Conservation (phyloP, 208 protist genomes). For the Acanthamoeba royreba region DNA sequence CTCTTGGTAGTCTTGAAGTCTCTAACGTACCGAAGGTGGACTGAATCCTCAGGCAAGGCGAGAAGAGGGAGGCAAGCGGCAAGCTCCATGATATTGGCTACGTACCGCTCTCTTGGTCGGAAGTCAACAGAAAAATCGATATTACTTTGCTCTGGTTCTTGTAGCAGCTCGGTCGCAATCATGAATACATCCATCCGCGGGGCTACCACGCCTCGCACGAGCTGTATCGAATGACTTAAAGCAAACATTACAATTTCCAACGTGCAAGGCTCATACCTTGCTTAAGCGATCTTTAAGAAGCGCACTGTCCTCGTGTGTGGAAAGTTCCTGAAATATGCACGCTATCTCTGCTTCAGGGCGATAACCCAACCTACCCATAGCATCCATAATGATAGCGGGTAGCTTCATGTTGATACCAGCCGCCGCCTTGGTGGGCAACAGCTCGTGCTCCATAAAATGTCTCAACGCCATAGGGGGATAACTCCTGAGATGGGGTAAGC, state of each 20-base stretch:
- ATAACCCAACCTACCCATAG: background rate
- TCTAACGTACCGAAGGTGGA: background rate
- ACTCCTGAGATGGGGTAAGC: background rate
- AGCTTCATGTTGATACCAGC: slow-evolving; percentile 22
- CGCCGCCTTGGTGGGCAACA: background rate
- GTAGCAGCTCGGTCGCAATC: background rate
- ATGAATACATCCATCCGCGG: background rate
- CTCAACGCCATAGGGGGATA: background rate
- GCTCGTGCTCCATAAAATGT: slow-evolving; percentile 5
- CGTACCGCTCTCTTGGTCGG: background rate
- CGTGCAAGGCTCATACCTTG: background rate
- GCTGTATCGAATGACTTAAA: background rate
- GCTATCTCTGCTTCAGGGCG: background rate
- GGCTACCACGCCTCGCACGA: background rate
- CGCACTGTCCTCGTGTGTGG: background rate
- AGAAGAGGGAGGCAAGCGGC: background rate
- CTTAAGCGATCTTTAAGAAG: background rate
- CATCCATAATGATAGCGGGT: background rate
- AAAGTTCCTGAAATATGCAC: background rate
- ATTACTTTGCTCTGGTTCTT: background rate
- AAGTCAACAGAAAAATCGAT: background rate
- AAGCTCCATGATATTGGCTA: background rate
- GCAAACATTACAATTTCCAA: background rate
- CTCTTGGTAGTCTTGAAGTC: no score
- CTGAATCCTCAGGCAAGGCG: background rate